A percentile compares a stretch with the other conserved stretches of the same genome.
phyloP scores from a whole-genome alignment of 1,139 yeast species.

The Blastobotrys arbuscula region DNA sequence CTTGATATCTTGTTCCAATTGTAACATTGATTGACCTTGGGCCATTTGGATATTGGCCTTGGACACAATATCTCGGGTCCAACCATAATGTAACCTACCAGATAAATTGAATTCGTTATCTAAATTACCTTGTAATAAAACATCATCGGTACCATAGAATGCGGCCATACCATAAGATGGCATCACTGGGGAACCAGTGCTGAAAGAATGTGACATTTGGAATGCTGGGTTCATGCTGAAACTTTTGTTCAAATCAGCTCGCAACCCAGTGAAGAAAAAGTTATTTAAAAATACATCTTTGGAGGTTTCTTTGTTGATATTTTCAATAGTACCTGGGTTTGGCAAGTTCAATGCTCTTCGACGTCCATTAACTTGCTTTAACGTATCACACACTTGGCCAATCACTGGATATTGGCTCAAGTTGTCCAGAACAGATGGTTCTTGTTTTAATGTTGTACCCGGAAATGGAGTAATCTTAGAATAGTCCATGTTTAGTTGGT shows the following conservation, averaged over 20 bases:
- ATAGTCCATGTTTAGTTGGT: constrained; percentile 1
- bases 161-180: constrained; percentile 94
- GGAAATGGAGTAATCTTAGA: constrained; percentile 18
- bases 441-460: constrained; percentile 18
- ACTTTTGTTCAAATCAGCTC: constrained; percentile 94
- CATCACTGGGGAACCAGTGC: constrained; percentile 78
- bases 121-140: constrained; percentile 84
- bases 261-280: constrained; percentile 89
- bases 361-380: constrained; percentile 65
- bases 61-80: constrained; percentile 75
- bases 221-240: constrained; percentile 89
- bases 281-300: constrained; percentile 89
- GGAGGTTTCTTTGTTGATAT: constrained; percentile 85
- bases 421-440: constrained; percentile 58
- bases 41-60: constrained; percentile 88
- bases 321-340: constrained; percentile 95
- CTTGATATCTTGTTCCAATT: constrained; percentile 92
- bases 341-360: constrained; percentile 74
- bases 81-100: constrained; percentile 89
- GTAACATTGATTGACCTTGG: constrained; percentile 86
- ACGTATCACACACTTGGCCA: constrained; percentile 72
- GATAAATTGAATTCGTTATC: constrained; percentile 82
- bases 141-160: constrained; percentile 78
- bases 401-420: constrained; percentile 58
- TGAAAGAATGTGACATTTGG: constrained; percentile 94